Evolutionary conservation across 306 rosid species (phyloP).

Genomic region (Casuarina cunninghamiana): DNA sequence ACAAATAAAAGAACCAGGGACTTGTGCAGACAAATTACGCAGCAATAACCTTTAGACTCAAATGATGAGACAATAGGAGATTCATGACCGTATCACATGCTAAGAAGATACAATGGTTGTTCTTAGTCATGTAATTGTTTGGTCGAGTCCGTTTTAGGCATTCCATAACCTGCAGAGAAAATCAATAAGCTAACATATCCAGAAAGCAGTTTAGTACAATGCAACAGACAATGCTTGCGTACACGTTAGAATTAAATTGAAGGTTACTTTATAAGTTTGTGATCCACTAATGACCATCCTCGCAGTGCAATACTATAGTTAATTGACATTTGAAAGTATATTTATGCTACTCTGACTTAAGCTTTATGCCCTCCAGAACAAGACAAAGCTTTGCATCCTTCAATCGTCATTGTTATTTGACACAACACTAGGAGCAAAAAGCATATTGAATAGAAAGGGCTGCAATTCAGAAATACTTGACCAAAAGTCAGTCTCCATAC

Average conservation of each 20-base stretch:
- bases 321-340: neutral
- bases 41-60: neutral
- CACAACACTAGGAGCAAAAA: constrained; percentile 88
- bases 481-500: constrained; percentile 17
- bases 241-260: neutral
- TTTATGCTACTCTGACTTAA: constrained; percentile 40
- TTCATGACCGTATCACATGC: constrained; percentile 89
- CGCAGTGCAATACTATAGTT: neutral
- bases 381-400: constrained; percentile 69
- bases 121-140: constrained; percentile 40
- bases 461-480: constrained; percentile 38
- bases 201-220: too few species aligned
- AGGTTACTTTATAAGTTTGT: neutral
- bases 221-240: neutral
- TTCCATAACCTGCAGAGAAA: constrained; percentile 65
- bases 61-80: constrained; percentile 39
- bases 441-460: constrained; percentile 79
- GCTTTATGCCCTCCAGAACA: constrained; percentile 69
- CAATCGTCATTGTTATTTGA: constrained; percentile 71
- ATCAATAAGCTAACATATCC: neutral
- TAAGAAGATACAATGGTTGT: constrained; percentile 60
- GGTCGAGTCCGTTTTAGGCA: constrained; percentile 67
- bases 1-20: neutral
- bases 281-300: neutral
- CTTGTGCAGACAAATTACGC: neutral